Evolutionary conservation across 2,329 filamentous ascomycete genomes (phyloP).

Genomic region (Ophiosphaerella herpotricha): DNA sequence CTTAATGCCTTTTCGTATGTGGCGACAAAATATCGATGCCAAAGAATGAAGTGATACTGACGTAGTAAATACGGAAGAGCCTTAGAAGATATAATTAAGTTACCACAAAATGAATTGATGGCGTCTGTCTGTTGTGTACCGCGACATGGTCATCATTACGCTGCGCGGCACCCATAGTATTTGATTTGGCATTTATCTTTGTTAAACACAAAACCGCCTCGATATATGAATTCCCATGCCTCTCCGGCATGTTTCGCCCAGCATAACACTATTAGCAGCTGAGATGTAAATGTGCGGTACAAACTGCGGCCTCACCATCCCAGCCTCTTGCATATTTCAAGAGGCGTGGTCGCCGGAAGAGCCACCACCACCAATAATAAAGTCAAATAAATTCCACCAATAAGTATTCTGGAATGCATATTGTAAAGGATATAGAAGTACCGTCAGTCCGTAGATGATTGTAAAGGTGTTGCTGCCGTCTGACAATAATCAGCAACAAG

Average conservation of each 20-base stretch:
- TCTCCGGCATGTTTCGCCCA: conserved; percentile 24
- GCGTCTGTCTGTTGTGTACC: conserved; percentile 25
- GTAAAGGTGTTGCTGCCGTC: too few relatives aligned
- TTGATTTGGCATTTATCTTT: conserved; percentile 18
- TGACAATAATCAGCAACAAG: too few relatives aligned
- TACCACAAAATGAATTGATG: conserved; percentile 29
- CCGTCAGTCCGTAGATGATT: neutral
- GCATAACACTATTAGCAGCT: neutral
- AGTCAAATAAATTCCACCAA: conserved; percentile 11
- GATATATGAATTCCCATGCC: conserved; percentile 26
- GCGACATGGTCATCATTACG: conserved; percentile 32
- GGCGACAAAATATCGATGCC: conserved; percentile 30
- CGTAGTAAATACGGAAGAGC: too few relatives aligned
- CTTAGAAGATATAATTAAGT: too few relatives aligned
- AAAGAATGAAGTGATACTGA: conserved; percentile 22
- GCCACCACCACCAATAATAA: conserved; percentile 10
- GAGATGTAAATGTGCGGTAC: neutral
- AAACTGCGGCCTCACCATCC: conserved; percentile 17
- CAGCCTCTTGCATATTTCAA: conserved; percentile 13
- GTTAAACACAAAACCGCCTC: conserved; percentile 30
- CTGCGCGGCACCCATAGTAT: conserved; percentile 17
- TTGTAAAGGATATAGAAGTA: neutral
- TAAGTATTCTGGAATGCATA: conserved; percentile 2
- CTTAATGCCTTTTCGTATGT: conserved; percentile 30
- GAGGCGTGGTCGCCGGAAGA: conserved; percentile 3